Conservation (phyloP, 2,329 filamentous ascomycete species). For the Lasiodiplodia sp. region DNA sequence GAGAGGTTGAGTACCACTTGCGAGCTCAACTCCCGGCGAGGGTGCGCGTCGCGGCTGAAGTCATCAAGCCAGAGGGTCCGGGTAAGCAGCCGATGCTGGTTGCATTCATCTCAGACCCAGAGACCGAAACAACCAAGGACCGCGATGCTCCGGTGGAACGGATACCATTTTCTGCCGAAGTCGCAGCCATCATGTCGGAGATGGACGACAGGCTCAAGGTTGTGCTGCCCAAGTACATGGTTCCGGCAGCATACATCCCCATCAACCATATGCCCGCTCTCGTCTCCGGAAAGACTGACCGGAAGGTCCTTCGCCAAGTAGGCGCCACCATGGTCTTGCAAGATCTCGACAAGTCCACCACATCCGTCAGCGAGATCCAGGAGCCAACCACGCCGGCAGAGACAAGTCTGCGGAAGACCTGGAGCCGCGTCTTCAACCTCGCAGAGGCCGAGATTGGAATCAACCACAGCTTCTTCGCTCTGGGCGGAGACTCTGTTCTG, state of each 20-base stretch:
- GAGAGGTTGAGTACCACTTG: slow-evolving; percentile 50
- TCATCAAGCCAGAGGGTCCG: slow-evolving; percentile 47
- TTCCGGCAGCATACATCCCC: slow-evolving; percentile 54
- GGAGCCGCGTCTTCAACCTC: slow-evolving; percentile 29
- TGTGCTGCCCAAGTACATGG: slow-evolving; percentile 45
- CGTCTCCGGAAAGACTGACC: slow-evolving; percentile 52
- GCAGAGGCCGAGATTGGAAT: slow-evolving; percentile 53
- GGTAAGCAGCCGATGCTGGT: slow-evolving; percentile 46
- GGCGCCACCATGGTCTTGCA: slow-evolving; percentile 32
- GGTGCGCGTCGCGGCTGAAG: slow-evolving; percentile 58
- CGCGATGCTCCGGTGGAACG: slow-evolving; percentile 30
- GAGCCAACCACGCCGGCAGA: slow-evolving; percentile 14
- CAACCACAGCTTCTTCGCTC: slow-evolving; percentile 67
- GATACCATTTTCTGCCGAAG: slow-evolving; percentile 56
- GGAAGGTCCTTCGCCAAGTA: slow-evolving; percentile 35
- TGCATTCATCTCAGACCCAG: slow-evolving; percentile 65
- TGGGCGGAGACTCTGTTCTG: slow-evolving; percentile 67
- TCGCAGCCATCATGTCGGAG: slow-evolving; percentile 68
- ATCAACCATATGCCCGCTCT: slow-evolving; percentile 53
- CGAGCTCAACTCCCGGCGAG: slow-evolving; percentile 72
- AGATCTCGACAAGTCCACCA: slow-evolving; percentile 26
- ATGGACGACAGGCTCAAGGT: slow-evolving; percentile 52
- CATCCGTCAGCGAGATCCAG: background rate
- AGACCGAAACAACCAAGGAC: slow-evolving; percentile 30
- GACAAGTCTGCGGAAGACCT: slow-evolving; percentile 18